Base-by-base conservation (phyloP, 2,329 filamentous ascomycete species). In the Hypoxylon sp. region DNA sequence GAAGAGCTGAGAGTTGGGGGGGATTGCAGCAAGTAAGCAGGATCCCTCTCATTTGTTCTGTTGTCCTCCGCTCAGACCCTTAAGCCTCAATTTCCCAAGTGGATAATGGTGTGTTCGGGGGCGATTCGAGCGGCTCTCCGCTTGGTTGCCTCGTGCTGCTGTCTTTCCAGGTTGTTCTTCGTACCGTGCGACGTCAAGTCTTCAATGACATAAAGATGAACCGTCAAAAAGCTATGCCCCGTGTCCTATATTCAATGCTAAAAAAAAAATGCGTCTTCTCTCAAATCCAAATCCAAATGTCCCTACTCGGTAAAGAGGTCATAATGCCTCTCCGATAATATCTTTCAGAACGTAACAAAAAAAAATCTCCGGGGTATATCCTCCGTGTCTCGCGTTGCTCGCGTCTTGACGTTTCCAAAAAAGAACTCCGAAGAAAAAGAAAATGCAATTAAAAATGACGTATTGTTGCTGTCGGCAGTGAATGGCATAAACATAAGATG, bases 301-400 rank as follows among this genome's bases (percentile, higher is more conserved):
- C 19, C 51, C 24, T 24, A 29, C 3, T 48, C 31, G 21, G 54
- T 31, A 46, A 37, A 37, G 44, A 48, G 50, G 37, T 51, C 56
- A 51, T 58, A 27, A 67, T 65, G 48, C 57, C 37, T 29, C 58
- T 21, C 31, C 31, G 17, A 32, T 47, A 3, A 58, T 24, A 46
- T 54, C 35, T 50, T 47, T 35, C 13, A 42, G 52, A 46, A 60
- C 48, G 48, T 46, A n/a, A 56, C 62, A 65, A 52, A 57, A 72
- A 70, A 67, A 65, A 64, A 56, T 27, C 53, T 71, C 67, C 58
- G 69, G 72, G 74, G 74, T 76, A 76, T 76, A 76, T 76, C 73
- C 73, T 71, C 71, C 74, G 65, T 70, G 64, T 72, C 70, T 68
- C 66, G 59, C 71, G 65, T 69, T 61, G 55, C 57, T 66, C 58